Conservation (phyloP, 108 stramenopile species). For the Nitzschia sp. region DNA sequence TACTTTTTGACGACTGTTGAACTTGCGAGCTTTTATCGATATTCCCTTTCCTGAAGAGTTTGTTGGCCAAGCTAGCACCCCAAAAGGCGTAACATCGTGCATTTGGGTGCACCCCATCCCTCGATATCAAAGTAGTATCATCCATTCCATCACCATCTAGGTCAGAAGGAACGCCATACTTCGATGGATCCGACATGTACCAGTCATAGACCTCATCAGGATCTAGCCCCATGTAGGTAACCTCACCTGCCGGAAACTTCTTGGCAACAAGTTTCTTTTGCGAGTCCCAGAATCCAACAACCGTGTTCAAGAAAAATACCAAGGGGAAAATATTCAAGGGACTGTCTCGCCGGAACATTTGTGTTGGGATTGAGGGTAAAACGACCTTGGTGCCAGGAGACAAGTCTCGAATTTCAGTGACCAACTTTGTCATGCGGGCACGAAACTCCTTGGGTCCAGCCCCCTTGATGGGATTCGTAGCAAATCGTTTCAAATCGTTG, state of each 20-base stretch:
- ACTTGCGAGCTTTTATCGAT: background rate
- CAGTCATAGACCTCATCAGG: constrained; percentile 51
- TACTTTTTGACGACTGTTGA: too few relatives aligned
- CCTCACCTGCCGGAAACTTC: constrained; percentile 10
- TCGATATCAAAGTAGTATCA: constrained; percentile 30
- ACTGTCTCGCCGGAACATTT: constrained; percentile 61
- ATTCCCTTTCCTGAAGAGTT: background rate
- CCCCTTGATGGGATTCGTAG: constrained; percentile 35
- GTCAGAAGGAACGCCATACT: constrained; percentile 11
- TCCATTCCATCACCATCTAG: constrained; percentile 16
- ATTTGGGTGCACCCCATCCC: constrained; percentile 72
- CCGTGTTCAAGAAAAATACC: constrained; percentile 49
- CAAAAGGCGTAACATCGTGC: constrained; percentile 54
- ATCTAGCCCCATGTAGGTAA: constrained; percentile 52
- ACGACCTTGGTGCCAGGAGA: constrained; percentile 50
- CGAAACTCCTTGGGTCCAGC: constrained; percentile 40
- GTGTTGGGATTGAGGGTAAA: constrained; percentile 58
- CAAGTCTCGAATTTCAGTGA: constrained; percentile 43
- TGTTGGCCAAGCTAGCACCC: constrained; percentile 25
- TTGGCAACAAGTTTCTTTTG: constrained; percentile 61
- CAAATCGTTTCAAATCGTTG: constrained; percentile 63
- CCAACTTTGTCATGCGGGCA: constrained; percentile 34
- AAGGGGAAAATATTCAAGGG: constrained; percentile 64
- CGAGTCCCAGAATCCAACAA: constrained; percentile 64
- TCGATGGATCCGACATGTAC: constrained; percentile 20